These are phyloP conservation scores for Pisolithus orientalis DNA, from an alignment of 768 basidiomycete genomes.

Conservation along the genomic window DNA sequence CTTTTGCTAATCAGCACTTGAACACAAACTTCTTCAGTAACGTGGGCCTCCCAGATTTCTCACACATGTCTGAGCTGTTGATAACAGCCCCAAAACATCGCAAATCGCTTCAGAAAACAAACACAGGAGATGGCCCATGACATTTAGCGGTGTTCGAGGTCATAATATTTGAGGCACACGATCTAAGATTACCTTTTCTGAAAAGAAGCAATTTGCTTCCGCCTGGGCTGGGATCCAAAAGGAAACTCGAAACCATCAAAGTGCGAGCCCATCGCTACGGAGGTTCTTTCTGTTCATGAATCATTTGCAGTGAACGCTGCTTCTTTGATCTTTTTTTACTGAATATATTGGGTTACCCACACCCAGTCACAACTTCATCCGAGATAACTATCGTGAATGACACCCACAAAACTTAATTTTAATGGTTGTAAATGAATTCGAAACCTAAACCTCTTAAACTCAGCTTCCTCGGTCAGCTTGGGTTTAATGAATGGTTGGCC, in stretches of 20 bases:
- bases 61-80: too few species aligned
- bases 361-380: not conserved
- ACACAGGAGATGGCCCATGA: not conserved
- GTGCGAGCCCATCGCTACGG: not conserved
- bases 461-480: not conserved
- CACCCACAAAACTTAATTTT: constrained; percentile 2
- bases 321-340: not conserved
- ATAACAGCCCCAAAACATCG: too few species aligned
- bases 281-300: not conserved
- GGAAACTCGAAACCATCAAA: not conserved
- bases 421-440: not conserved
- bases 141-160: constrained; percentile 16
- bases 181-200: constrained; percentile 26
- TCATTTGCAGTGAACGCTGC: not conserved
- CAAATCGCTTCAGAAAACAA: too few species aligned
- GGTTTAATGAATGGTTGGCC: not conserved
- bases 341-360: not conserved
- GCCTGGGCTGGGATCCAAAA: not conserved
- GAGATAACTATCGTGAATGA: not conserved
- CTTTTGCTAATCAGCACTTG: too few species aligned
- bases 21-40: too few species aligned
- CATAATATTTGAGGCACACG: constrained; percentile 5
- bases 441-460: not conserved
- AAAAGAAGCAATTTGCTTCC: constrained; percentile 10
- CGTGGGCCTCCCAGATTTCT: too few species aligned